Base-by-base conservation (phyloP, 768 basidiomycete species). In the Russula sp. region DNA sequence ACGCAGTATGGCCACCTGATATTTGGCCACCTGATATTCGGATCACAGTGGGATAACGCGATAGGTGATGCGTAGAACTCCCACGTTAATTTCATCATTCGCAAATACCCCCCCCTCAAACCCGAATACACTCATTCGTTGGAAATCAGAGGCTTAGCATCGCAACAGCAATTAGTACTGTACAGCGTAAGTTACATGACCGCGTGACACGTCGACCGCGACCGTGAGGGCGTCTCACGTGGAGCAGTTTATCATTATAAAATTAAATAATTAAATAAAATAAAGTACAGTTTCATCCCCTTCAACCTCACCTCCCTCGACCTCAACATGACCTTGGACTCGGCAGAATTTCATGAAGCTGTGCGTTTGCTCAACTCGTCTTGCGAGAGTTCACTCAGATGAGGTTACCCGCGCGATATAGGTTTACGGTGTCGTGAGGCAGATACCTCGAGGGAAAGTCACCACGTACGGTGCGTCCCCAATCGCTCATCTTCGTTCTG, bases 371-470 rank as follows among this genome's bases (percentile, higher is more conserved):
- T 29, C 29, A 16, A 22, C 13, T n/a, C 35, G 52, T n/a, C 9
- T 43, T 14, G 14, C 32, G n/a, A 34, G 2, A 11, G 16, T 20
- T 14, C 6, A 35, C 39, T 11, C 50, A 41, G 41, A 51, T 29
- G 8, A 53, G 32, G 8, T 46, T 22, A 13, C 10, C 42, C 51
- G 58, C 11, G 36, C 16, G 25, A 36, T 49, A 10, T 70, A 90
- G 85, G 89, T 92, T 5, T 92, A 92, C 61, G 77, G 85, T 36
- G 76, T 82, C 39, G 84, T 90, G 29, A 81, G 88, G 52, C 79
- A 78, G 60, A 89, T 93, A 55, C 90, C 90, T 11, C 70, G 71
- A 16, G 78, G 78, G 61, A 80, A 78, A 66, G 88, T 91, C 9
- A 91, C 90, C 0, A 87, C 82, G 54, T 93, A 93, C 68, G 88